phyloP scores from a whole-genome alignment of 805 yeast species.

The Ogataea nitratoaversa region DNA sequence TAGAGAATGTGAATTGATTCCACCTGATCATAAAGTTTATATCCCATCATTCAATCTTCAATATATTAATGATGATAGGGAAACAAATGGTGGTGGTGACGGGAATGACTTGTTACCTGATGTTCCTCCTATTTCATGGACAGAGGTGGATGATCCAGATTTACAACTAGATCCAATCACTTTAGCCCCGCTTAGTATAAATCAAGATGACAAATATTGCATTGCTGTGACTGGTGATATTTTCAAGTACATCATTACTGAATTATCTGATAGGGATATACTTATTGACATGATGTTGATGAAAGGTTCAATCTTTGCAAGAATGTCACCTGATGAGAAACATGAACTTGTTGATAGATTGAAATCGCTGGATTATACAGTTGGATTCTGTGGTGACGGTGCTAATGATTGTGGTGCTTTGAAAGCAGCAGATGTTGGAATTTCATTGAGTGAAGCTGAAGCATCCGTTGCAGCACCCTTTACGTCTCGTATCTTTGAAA shows the following conservation, averaged over 20 bases:
- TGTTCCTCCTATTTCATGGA: conserved; percentile 49
- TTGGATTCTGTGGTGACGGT: conserved; percentile 98
- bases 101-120: conserved; percentile 4
- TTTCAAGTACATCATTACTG: conserved; percentile 70
- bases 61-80: conserved; percentile 5
- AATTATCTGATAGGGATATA: conserved; percentile 35
- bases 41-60: conserved; percentile 56
- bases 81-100: conserved; percentile 12
- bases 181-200: conserved; percentile 43
- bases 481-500: conserved; percentile 85
- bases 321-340: conserved; percentile 99
- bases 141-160: conserved; percentile 58
- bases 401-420: conserved; percentile 99
- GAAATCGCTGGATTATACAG: conserved; percentile 82
- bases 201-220: conserved; percentile 41
- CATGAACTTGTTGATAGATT: conserved; percentile 90
- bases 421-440: conserved; percentile 96
- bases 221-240: conserved; percentile 92
- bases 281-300: conserved; percentile 57
- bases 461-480: conserved; percentile 99
- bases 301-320: conserved; percentile 76
- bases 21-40: conserved; percentile 41
- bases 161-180: conserved; percentile 60
- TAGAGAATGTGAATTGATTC: conserved; percentile 70
- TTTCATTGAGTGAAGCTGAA: conserved; percentile 94